Conservation (phyloP, 768 basidiomycete species). For the Lentinula aciculospora region DNA sequence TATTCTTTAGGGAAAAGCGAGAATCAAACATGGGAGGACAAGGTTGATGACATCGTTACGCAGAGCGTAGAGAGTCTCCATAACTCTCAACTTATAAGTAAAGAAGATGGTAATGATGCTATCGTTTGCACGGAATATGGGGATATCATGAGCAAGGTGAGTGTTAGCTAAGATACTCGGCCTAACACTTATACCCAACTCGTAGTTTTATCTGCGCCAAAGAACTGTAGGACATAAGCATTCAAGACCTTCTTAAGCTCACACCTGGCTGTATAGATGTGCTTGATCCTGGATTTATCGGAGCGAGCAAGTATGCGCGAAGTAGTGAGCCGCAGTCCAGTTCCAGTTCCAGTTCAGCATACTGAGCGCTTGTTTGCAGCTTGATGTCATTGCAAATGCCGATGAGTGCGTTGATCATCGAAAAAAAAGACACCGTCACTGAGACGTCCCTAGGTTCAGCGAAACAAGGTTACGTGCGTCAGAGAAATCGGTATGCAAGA, state of each 20-base stretch:
- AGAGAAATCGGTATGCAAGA: conserved; percentile 59
- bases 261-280: conserved; percentile 45
- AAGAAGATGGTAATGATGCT: conserved; percentile 29
- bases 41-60: conserved; percentile 68
- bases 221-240: conserved; percentile 40
- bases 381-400: conserved; percentile 58
- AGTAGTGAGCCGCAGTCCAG: conserved; percentile 53
- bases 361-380: conserved; percentile 25
- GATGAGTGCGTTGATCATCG: conserved; percentile 49
- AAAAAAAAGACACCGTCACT: background rate
- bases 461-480: conserved; percentile 67
- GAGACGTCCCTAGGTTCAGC: conserved; percentile 42
- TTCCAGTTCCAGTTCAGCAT: background rate
- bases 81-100: conserved; percentile 52
- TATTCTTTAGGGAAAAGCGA: conserved; percentile 61
- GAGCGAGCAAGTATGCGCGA: conserved; percentile 53
- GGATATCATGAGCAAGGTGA: conserved; percentile 84
- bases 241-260: background rate
- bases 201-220: conserved; percentile 70
- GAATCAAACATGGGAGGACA: conserved; percentile 61
- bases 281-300: conserved; percentile 53
- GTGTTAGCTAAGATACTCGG: background rate
- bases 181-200: background rate
- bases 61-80: conserved; percentile 58
- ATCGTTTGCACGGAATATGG: conserved; percentile 70